Evolutionary conservation across 225 moss, liverwort and hornwort genomes (phyloP), one percentile per base, ranked within the genome.

Genomic region (Physcomitrellopsis africana): DNA sequence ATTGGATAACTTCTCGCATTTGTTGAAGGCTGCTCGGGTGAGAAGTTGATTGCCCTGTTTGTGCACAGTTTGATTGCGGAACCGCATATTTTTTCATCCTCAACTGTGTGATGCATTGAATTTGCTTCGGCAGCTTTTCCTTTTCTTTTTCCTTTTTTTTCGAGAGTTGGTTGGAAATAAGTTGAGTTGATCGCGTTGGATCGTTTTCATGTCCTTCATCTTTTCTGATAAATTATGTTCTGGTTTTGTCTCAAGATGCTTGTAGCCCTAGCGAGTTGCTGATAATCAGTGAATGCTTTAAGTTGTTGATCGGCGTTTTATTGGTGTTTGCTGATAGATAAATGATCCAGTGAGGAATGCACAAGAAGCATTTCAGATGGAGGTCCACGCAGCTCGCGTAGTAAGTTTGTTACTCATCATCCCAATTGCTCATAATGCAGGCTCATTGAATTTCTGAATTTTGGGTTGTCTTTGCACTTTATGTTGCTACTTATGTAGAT

Each of bases 291-390:
- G 13, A 64, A 27, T 51, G 41, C 20, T 58, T 51, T 9, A 51
- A 49, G 17, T 75, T 3, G 23, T 47, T 77, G n/a, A 73, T 60
- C 8, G 42, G 10, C 27, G 19, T 67, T 27, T 48, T 53, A 29
- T 55, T 51, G 32, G 4, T 37, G 32, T 4, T 37, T 3, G 22
- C 49, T 72, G 77, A 68, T 93, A 94, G 94, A 90, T 99, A 19
- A 93, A 90, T 66, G 97, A 99, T 80, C 89, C 93, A 23, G 84
- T 93, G 45, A 86, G 97, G 68, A 99, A 94, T 81, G 86, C 93
- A 11, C 97, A 99, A 88, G 97, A 95, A 89, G 83, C 91, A 24
- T 99, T 94, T 68, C 97, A 99, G 78, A 99, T 95, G 97, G 90
- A 94, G 81, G 93, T 99, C 9, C 95, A 99, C 63, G 87, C 90